A percentile compares a stretch with the other conserved stretches of the same genome.
These are phyloP conservation scores for Crucibulum cyathiforme DNA, from an alignment of 1,284 basidiomycete species.

Conservation along the genomic window DNA sequence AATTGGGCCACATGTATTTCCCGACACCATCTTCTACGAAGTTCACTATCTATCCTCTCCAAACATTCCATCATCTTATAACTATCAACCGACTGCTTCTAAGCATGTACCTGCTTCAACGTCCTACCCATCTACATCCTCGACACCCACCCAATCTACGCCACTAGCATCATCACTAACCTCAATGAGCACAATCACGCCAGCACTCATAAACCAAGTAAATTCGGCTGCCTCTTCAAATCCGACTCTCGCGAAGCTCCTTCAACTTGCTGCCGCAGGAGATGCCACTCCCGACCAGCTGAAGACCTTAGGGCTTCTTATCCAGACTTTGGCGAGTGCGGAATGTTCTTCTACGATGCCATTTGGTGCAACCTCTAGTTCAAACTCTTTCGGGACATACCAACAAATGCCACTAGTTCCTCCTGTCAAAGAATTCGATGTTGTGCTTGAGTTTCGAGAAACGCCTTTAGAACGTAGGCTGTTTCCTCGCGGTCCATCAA, in stretches of 20 bases:
- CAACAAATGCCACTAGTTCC: conserved; percentile 16
- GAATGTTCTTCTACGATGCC: background rate
- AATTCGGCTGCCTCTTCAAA: conserved; percentile 67
- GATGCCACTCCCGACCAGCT: conserved; percentile 66
- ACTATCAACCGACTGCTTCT: conserved; percentile 15
- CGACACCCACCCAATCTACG: conserved; percentile 20
- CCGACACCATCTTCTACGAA: conserved; percentile 70
- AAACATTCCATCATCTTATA: conserved; percentile 6
- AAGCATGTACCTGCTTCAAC: conserved; percentile 27
- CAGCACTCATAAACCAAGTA: conserved; percentile 65
- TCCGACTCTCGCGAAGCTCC: conserved; percentile 65
- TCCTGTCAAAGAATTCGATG: conserved; percentile 60
- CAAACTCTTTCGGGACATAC: background rate
- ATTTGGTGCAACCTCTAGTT: too few species aligned
- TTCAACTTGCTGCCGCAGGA: conserved; percentile 65
- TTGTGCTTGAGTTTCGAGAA: conserved; percentile 75
- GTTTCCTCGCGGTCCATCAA: conserved; percentile 63
- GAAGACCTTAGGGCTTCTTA: conserved; percentile 66
- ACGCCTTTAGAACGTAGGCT: conserved; percentile 64
- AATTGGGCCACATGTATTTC: conserved; percentile 75
- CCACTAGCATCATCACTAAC: conserved; percentile 49
- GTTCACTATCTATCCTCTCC: conserved; percentile 52
- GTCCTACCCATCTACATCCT: background rate
- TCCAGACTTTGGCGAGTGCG: conserved; percentile 54
- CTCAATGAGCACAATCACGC: conserved; percentile 53